Conservation (phyloP, 2,329 filamentous ascomycete genomes). For the Nectriaceae sp. region DNA sequence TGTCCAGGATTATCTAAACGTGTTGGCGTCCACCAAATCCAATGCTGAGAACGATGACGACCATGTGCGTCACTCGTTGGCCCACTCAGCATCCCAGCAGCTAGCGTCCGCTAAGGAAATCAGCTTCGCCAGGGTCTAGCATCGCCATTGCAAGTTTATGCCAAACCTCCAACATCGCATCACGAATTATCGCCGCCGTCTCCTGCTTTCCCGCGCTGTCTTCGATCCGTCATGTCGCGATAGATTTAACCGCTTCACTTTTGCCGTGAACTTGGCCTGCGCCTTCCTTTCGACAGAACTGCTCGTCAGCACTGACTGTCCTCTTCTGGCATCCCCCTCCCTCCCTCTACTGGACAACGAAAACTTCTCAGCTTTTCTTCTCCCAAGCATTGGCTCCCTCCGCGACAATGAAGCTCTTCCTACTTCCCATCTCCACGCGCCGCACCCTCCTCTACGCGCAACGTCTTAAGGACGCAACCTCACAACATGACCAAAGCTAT, state of each 20-base stretch:
- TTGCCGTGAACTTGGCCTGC: background rate
- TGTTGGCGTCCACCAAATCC: too few species aligned
- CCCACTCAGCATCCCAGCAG: background rate
- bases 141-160: background rate
- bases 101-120: background rate
- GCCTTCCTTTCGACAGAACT: constrained; percentile 6
- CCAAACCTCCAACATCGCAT: background rate
- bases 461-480: constrained; percentile 60
- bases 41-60: constrained; percentile 29
- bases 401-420: constrained; percentile 80
- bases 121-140: background rate
- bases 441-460: constrained; percentile 93
- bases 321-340: background rate
- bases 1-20: too few species aligned
- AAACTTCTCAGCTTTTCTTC: background rate
- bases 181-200: constrained; percentile 2
- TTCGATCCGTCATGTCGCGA: constrained; percentile 19
- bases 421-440: constrained; percentile 89
- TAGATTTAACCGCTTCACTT: constrained; percentile 4
- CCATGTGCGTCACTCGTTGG: constrained; percentile 33
- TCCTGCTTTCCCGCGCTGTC: constrained; percentile 6
- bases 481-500: constrained; percentile 50
- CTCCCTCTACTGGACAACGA: background rate
- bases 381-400: background rate
- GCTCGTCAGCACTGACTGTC: constrained; percentile 2